Conservation (phyloP, 208 protist genomes). For the Paratrypanosoma confusum region DNA sequence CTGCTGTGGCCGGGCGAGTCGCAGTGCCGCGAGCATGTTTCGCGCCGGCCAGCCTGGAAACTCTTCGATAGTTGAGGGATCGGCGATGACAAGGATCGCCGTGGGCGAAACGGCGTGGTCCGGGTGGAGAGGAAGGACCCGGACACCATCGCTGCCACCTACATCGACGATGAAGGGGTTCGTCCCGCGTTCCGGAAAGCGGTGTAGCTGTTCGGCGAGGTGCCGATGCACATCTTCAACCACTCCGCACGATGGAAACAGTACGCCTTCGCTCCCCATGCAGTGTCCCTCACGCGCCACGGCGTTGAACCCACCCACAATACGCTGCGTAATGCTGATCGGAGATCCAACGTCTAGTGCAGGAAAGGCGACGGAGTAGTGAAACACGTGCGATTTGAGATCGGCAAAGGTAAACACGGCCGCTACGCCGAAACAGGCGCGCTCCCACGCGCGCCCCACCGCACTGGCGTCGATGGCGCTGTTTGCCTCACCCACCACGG, state of each 20-base stretch:
- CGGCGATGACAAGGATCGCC: slow-evolving; percentile 15
- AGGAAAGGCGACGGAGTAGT: slow-evolving; percentile 91
- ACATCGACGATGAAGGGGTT: slow-evolving; percentile 33
- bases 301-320: slow-evolving; percentile 5
- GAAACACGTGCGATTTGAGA: slow-evolving; percentile 92
- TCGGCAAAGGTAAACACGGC: slow-evolving; percentile 89
- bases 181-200: slow-evolving; percentile 16
- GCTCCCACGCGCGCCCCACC: slow-evolving; percentile 17
- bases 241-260: slow-evolving; percentile 6
- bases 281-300: slow-evolving; percentile 10
- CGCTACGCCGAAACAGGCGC: slow-evolving; percentile 40
- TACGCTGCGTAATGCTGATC: slow-evolving; percentile 7
- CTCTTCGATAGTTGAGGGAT: slow-evolving; percentile 19
- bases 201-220: slow-evolving; percentile 11
- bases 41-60: slow-evolving; percentile 27
- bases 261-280: too few relatives aligned
- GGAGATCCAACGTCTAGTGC: slow-evolving; percentile 34
- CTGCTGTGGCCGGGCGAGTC: slow-evolving; percentile 24
- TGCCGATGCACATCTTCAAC: slow-evolving; percentile 17
- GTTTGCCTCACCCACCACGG: slow-evolving; percentile 2
- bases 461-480: neutral
- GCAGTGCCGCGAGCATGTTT: slow-evolving; percentile 51
- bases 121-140: slow-evolving; percentile 17
- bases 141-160: slow-evolving; percentile 2
- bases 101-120: neutral